phyloP scores from a whole-genome alignment of 2,329 filamentous ascomycete genomes.

The Fusarium pseudonygamai region DNA sequence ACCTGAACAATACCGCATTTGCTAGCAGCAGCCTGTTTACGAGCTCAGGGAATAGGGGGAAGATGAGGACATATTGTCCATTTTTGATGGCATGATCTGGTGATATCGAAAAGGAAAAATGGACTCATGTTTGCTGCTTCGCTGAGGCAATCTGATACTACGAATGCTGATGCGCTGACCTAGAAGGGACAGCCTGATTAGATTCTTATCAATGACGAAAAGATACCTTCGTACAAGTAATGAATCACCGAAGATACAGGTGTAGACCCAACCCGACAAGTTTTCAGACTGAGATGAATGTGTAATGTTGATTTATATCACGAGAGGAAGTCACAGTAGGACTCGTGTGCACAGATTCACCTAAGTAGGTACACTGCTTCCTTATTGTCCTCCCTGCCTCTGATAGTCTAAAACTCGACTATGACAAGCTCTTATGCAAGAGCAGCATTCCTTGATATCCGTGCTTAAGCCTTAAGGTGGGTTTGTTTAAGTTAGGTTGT shows the following conservation, averaged over 20 bases:
- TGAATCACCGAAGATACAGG: neutral
- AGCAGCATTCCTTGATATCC: neutral
- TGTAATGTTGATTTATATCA: neutral
- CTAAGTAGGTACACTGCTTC: too few species aligned
- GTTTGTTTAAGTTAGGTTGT: neutral
- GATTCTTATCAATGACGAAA: conserved; percentile 10
- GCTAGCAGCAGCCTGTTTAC: conserved; percentile 13
- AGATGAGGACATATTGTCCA: neutral
- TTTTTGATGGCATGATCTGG: conserved; percentile 18
- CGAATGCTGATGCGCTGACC: neutral
- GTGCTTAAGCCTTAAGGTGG: neutral
- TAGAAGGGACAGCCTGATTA: conserved; percentile 7
- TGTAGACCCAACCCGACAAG: neutral
- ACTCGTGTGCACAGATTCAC: neutral
- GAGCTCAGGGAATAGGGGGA: neutral
- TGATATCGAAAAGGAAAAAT: neutral
- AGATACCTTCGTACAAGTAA: neutral
- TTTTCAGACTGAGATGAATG: neutral
- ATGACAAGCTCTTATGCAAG: neutral
- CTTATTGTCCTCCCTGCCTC: neutral
- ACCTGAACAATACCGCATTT: conserved; percentile 35
- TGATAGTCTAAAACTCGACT: neutral
- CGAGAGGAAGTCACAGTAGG: neutral
- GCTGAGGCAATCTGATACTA: conserved; percentile 9
- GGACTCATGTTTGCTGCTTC: conserved; percentile 11